Conservation (phyloP, 805 yeast species). For the Wickerhamiella musiphila region DNA sequence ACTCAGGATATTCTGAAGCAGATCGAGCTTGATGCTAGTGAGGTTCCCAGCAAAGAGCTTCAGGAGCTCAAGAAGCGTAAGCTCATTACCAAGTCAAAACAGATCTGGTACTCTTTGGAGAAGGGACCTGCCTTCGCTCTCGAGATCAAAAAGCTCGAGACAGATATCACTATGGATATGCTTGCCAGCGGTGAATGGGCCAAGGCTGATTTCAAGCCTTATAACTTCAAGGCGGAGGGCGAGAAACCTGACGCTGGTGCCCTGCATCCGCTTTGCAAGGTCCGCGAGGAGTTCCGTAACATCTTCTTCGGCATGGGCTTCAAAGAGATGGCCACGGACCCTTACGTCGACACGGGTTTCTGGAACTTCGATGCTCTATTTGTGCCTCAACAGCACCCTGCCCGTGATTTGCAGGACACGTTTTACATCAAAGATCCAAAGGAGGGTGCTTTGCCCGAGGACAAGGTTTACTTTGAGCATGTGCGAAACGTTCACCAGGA, state of each 20-base stretch:
- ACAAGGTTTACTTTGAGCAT: constrained; percentile 58
- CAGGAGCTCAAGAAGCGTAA: constrained; percentile 89
- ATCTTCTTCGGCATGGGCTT: constrained; percentile 96
- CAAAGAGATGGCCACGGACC: constrained; percentile 97
- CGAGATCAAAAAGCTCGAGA: constrained; percentile 64
- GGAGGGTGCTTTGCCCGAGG: constrained; percentile 67
- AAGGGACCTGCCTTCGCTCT: constrained; percentile 79
- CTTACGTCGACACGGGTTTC: constrained; percentile 94
- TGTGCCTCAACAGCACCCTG: constrained; percentile 99
- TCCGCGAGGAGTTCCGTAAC: constrained; percentile 93
- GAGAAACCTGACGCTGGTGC: constrained; percentile 76
- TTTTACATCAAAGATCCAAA: constrained; percentile 91
- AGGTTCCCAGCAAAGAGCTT: constrained; percentile 45
- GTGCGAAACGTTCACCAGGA: constrained; percentile 71
- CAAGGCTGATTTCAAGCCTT: constrained; percentile 72
- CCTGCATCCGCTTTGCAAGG: constrained; percentile 89
- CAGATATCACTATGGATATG: constrained; percentile 93
- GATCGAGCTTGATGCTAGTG: constrained; percentile 43
- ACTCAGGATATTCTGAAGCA: constrained; percentile 38
- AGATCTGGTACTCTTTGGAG: constrained; percentile 51
- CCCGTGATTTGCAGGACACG: constrained; percentile 97
- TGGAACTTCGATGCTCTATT: constrained; percentile 96
- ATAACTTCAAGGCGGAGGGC: constrained; percentile 94
- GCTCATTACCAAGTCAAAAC: constrained; percentile 52
- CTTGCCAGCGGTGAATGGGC: constrained; percentile 68